Conservation (phyloP, 83 land plant species). For the Diphasiastrum complanatum region DNA sequence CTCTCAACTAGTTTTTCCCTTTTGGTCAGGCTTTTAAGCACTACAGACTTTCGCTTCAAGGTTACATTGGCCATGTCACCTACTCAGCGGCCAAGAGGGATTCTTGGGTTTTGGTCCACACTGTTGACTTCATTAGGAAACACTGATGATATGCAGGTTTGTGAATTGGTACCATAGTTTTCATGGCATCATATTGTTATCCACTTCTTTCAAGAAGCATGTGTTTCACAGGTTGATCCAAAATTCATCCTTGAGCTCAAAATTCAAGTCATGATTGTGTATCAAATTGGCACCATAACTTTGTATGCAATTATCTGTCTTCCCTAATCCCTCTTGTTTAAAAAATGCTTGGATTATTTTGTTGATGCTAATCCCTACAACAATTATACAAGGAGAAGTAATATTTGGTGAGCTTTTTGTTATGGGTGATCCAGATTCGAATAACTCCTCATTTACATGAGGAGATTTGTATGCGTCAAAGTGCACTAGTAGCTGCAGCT, state of each 20-base stretch:
- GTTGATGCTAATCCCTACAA: not conserved
- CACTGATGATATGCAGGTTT: conserved; percentile 86
- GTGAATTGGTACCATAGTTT: too few relatives aligned
- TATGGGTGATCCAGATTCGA: too few relatives aligned
- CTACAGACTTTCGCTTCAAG: conserved; percentile 81
- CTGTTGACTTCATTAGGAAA: conserved; percentile 95
- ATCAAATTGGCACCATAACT: not conserved
- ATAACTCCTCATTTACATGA: conserved; percentile 72
- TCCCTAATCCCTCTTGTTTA: not conserved
- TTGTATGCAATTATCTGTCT: not conserved
- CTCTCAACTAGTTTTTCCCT: too few relatives aligned
- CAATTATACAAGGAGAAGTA: not conserved
- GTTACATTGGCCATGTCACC: conserved; percentile 93
- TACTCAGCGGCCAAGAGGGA: conserved; percentile 88
- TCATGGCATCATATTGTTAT: too few relatives aligned
- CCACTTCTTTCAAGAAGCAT: too few relatives aligned
- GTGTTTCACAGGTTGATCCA: too few relatives aligned
- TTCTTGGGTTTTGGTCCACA: conserved; percentile 97
- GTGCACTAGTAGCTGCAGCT: conserved; percentile 65
- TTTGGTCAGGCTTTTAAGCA: conserved; percentile 81
- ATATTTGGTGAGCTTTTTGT: too few relatives aligned
- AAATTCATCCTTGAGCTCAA: not conserved
- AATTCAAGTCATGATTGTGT: not conserved
- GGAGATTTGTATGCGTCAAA: conserved; percentile 83
- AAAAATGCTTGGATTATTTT: not conserved